Conservation (phyloP, 2,329 filamentous ascomycete species). For the Fusarium anguioides region DNA sequence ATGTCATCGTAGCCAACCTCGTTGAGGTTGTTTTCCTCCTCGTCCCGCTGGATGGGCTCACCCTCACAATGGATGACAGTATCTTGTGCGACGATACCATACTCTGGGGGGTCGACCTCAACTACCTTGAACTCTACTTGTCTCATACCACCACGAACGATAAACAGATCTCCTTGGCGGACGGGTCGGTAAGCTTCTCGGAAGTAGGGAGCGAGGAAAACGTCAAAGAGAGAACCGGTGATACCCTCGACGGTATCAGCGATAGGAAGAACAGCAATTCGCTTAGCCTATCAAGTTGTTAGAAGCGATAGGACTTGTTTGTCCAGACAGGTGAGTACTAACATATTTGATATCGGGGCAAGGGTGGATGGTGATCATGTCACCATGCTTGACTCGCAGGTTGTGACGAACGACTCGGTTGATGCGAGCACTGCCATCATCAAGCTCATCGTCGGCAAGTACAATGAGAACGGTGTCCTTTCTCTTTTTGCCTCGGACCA, state of each 20-base stretch:
- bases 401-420: slow-evolving; percentile 99
- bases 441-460: slow-evolving; percentile 94
- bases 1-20: slow-evolving; percentile 99
- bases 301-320: not conserved
- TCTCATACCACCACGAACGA: slow-evolving; percentile 96
- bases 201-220: slow-evolving; percentile 99
- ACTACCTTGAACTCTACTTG: slow-evolving; percentile 99
- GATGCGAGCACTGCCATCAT: slow-evolving; percentile 96
- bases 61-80: slow-evolving; percentile 99
- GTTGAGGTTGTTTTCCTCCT: slow-evolving; percentile 99
- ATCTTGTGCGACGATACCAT: slow-evolving; percentile 98
- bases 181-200: slow-evolving; percentile 98
- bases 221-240: slow-evolving; percentile 97
- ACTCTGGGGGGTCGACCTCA: slow-evolving; percentile 97
- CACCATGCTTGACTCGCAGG: slow-evolving; percentile 96
- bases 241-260: slow-evolving; percentile 98
- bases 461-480: slow-evolving; percentile 99
- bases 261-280: slow-evolving; percentile 97
- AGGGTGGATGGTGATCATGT: slow-evolving; percentile 95
- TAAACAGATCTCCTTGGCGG: slow-evolving; percentile 97
- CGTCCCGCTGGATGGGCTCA: slow-evolving; percentile 89
- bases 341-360: slow-evolving; percentile 99
- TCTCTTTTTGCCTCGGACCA: slow-evolving; percentile 99
- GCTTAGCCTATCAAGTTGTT: slow-evolving; percentile 79
- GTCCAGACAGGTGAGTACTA: slow-evolving; percentile 55